Percentiles rank a stretch among this genome's conserved stretches.
Conservation (phyloP, 1,284 basidiomycete genomes). For the Laetiporus sulphureus region DNA sequence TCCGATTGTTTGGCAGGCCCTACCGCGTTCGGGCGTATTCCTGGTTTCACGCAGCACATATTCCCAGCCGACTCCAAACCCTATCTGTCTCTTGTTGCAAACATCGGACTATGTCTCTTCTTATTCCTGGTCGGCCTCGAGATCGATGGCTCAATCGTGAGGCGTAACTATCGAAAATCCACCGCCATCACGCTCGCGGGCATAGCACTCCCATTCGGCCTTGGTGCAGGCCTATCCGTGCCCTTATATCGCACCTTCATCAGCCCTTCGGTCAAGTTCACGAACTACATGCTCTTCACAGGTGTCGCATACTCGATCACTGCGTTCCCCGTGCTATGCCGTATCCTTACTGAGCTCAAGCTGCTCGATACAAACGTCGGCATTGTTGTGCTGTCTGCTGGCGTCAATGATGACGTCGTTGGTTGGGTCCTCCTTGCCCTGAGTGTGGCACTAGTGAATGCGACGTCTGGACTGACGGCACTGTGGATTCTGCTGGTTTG, state of each 20-base stretch:
- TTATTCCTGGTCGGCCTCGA: constrained; percentile 90
- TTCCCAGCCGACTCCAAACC: constrained; percentile 72
- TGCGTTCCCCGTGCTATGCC: constrained; percentile 90
- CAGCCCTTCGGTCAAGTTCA: constrained; percentile 53
- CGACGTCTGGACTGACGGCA: constrained; percentile 65
- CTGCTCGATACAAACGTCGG: constrained; percentile 92
- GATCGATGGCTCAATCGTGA: constrained; percentile 78
- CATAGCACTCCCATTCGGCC: constrained; percentile 37
- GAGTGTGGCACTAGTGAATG: constrained; percentile 87
- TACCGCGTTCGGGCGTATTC: constrained; percentile 71
- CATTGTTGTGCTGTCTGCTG: constrained; percentile 87
- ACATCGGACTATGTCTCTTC: constrained; percentile 89
- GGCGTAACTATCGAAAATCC: constrained; percentile 67
- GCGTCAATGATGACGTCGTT: constrained; percentile 86
- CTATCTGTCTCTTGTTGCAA: constrained; percentile 86
- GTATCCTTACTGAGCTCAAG: constrained; percentile 77
- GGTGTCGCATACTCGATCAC: constrained; percentile 92
- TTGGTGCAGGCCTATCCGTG: constrained; percentile 79
- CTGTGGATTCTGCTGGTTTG: constrained; percentile 80
- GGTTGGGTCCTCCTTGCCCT: constrained; percentile 79
- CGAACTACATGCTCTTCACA: constrained; percentile 91
- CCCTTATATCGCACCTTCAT: constrained; percentile 83
- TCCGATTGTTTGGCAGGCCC: constrained; percentile 39
- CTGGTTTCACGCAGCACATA: constrained; percentile 76
- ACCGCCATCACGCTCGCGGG: constrained; percentile 41